Conservation (phyloP, 176 grass and related monocot genomes). For the Juncus inflexus region DNA sequence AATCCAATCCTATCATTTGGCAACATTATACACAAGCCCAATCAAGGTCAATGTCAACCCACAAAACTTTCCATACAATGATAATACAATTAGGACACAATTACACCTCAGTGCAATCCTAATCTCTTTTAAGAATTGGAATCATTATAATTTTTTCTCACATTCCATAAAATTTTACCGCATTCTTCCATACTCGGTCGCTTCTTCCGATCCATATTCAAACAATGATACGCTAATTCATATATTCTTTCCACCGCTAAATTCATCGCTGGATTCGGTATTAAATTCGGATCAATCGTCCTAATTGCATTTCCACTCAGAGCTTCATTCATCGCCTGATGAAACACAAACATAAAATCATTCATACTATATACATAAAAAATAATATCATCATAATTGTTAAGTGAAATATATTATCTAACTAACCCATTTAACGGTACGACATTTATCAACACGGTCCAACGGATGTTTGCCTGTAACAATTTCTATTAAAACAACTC, state of each 20-base stretch:
- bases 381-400: no score
- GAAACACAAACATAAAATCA: background rate
- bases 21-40: no score
- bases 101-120: no score
- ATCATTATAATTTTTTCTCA: constrained; percentile 23
- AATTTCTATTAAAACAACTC: constrained; percentile 73
- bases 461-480: constrained; percentile 33
- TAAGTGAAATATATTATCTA: background rate
- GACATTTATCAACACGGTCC: constrained; percentile 14
- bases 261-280: background rate
- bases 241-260: constrained; percentile 6
- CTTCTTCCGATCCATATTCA: constrained; percentile 10
- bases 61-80: no score
- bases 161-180: constrained; percentile 15
- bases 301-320: background rate
- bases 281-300: constrained; percentile 17
- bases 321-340: constrained; percentile 11
- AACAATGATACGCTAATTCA: background rate
- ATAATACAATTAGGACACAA: no score
- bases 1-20: no score
- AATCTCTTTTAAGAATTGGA: no score
- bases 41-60: no score
- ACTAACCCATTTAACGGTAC: constrained; percentile 25
- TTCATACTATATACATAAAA: no score
- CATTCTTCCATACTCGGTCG: constrained; percentile 13